Conservation (phyloP, 2,329 filamentous ascomycete species). For the Truncatella angustata region DNA sequence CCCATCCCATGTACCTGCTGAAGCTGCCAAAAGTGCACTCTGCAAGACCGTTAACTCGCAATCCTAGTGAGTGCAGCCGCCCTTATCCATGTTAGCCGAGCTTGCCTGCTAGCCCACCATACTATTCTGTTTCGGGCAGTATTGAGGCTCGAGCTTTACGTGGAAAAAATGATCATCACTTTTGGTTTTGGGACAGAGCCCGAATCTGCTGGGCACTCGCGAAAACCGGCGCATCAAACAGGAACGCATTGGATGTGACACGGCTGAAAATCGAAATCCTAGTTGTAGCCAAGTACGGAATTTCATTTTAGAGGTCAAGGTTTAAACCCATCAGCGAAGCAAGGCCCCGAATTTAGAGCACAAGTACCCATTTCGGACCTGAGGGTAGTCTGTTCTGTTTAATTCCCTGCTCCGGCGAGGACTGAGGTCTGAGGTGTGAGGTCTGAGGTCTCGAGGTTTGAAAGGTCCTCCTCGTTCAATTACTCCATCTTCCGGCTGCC, state of each 20-base stretch:
- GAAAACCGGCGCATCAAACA: too few relatives aligned
- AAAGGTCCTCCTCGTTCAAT: background rate
- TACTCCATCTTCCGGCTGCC: conserved; percentile 5
- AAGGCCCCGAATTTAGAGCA: background rate
- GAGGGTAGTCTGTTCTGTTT: too few relatives aligned
- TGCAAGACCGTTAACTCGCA: conserved; percentile 2
- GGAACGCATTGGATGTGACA: too few relatives aligned
- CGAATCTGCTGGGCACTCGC: background rate
- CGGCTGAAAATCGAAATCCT: too few relatives aligned
- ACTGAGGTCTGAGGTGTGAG: too few relatives aligned
- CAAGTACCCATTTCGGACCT: background rate
- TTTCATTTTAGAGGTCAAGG: too few relatives aligned
- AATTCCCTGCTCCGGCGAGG: too few relatives aligned
- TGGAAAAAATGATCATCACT: background rate
- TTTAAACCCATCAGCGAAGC: too few relatives aligned
- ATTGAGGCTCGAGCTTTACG: background rate
- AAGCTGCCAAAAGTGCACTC: too few relatives aligned
- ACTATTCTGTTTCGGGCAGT: conserved; percentile 1
- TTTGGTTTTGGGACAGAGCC: background rate
- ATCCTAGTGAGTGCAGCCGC: background rate
- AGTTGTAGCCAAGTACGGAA: too few relatives aligned
- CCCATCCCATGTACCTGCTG: too few relatives aligned
- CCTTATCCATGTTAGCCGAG: background rate
- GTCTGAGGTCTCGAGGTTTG: too few relatives aligned
- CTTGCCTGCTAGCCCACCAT: background rate